Conservation (phyloP, 257 asterid genomes). For the Plantago major region DNA sequence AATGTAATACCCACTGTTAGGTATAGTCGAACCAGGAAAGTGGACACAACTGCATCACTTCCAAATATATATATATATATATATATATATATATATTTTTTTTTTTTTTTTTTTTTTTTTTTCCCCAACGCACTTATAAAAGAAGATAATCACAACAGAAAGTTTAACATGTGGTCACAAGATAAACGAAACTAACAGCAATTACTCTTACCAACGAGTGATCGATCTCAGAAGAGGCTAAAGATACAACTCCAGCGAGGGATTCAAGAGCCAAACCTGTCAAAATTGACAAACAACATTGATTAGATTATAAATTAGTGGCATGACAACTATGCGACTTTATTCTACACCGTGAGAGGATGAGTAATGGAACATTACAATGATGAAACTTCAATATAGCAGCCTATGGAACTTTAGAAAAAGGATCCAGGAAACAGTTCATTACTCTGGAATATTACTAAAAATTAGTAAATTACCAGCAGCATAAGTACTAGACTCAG, state of each 20-base stretch:
- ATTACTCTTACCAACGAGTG: conserved; percentile 56
- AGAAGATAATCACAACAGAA: too few species aligned
- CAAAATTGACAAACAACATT: conserved; percentile 10
- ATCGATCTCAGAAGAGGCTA: conserved; percentile 75
- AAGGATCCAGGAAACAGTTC: not conserved
- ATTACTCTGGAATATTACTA: not conserved
- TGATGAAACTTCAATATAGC: not conserved
- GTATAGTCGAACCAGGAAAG: too few species aligned
- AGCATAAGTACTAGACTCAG: conserved; percentile 81
- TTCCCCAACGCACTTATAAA: too few species aligned
- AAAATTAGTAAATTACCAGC: conserved; percentile 52
- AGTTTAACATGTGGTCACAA: not conserved
- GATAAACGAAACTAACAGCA: conserved; percentile 7
- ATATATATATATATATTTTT: too few species aligned
- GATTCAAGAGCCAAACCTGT: conserved; percentile 85
- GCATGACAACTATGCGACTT: not conserved
- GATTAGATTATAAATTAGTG: not conserved
- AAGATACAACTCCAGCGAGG: conserved; percentile 76
- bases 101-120: too few species aligned
- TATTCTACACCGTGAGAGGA: not conserved
- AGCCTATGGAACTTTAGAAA: not conserved
- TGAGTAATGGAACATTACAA: not conserved
- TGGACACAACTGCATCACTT: too few species aligned
- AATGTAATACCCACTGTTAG: too few species aligned
- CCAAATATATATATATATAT: too few species aligned